Base-by-base conservation (phyloP, 2,329 filamentous ascomycete genomes). In the Rhynchosporium graminicola region DNA sequence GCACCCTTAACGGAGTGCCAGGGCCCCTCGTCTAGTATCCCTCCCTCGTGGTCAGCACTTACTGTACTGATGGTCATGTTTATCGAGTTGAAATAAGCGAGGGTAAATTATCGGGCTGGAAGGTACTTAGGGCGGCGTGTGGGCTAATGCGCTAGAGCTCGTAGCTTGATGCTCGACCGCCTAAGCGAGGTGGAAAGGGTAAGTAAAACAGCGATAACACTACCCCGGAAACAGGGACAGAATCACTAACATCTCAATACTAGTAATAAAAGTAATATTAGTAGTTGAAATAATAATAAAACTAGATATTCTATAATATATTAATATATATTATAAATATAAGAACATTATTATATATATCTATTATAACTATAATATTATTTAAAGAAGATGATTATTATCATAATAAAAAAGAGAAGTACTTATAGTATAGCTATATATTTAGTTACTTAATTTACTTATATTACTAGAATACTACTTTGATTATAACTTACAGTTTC, bases 161-260 rank as follows among this genome's bases (percentile, higher is more conserved):
- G 48, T 51, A 51, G 48, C 48, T 51, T 4, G 8, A 51, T 51
- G 48, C 33, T 51, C 15, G 48, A 51, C 29, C 29, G 31, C 48
- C 29, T 36, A 36, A 51, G 48, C 48, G 48, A 51, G 48, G 48
- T 50, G 48, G 31, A 51, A 51, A 36, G 48, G 48, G 48, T 51
- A n/a, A 29, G 29, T 51, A 51, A 51, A 51, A 51, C 48, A 51
- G 48, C 48, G 48, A 36, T 29, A 29, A 51, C 29, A 51, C 29
- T 51, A 51, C 48, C 48, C 48, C 31, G 36, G 31, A 36, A 51
- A 51, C 47, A 28, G 29, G 47, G 47, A 50, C 33, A 13, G 33
- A 50, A 50, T 50, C 29, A 50, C 29, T 8, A 50, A 50, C 13
- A 50, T 50, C 47, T 50, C 47, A 50, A 50, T 50, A 50, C 47